Percentiles rank a stretch among this genome's conserved stretches.
Conservation (phyloP, 805 yeast species). For the Candida oleophila region DNA sequence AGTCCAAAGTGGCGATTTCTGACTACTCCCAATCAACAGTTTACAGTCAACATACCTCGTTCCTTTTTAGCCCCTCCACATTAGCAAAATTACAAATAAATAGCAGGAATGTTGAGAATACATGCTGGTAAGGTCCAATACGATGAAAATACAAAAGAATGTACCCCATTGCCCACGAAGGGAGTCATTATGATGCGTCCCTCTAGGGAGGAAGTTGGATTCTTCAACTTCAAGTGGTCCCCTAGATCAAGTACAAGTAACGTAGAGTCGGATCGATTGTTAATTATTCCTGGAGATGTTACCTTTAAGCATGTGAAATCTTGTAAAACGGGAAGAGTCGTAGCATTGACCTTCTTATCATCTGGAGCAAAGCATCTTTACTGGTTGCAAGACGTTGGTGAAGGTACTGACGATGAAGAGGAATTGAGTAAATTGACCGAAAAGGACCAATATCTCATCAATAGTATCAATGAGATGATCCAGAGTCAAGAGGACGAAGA, state of each 20-base stretch:
- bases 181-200: slow-evolving; percentile 64
- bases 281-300: slow-evolving; percentile 84
- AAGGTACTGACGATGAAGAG: slow-evolving; percentile 47
- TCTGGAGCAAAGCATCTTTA: slow-evolving; percentile 59
- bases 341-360: slow-evolving; percentile 60
- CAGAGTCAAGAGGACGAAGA: slow-evolving; percentile 37
- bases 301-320: slow-evolving; percentile 68
- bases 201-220: slow-evolving; percentile 68
- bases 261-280: slow-evolving; percentile 53
- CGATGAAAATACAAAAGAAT: slow-evolving; percentile 58
- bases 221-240: slow-evolving; percentile 70
- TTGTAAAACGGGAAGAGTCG: slow-evolving; percentile 77
- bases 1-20: neutral
- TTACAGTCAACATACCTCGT: no score
- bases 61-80: no score
- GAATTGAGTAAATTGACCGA: slow-evolving; percentile 54
- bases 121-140: slow-evolving; percentile 78
- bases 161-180: slow-evolving; percentile 69
- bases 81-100: no score
- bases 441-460: slow-evolving; percentile 52
- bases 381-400: slow-evolving; percentile 77
- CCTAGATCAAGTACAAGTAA: slow-evolving; percentile 55
- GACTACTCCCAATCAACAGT: no score
- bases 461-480: slow-evolving; percentile 42
- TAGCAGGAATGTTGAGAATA: slow-evolving; percentile 45